Evolutionary conservation across 805 yeast species (phyloP).

Genomic region (Teunomyces funiuensis): DNA sequence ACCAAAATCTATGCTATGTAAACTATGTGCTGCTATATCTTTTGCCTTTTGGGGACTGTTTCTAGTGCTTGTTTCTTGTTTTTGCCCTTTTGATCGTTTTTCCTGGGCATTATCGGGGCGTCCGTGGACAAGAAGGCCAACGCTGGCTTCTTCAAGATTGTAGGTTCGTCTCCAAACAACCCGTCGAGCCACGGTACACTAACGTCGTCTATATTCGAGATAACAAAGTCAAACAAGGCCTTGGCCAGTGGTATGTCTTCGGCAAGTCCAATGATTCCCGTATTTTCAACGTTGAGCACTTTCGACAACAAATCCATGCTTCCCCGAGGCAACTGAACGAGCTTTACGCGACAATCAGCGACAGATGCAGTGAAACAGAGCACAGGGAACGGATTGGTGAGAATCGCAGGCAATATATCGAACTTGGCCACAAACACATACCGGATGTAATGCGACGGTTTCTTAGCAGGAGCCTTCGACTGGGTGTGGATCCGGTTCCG

Average conservation of each 20-base stretch:
- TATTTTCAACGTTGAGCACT: slow-evolving; percentile 26
- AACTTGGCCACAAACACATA: slow-evolving; percentile 60
- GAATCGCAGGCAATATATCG: slow-evolving; percentile 51
- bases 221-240: slow-evolving; percentile 27
- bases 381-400: slow-evolving; percentile 59
- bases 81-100: slow-evolving; percentile 22
- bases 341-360: slow-evolving; percentile 41
- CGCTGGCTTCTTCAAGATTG: slow-evolving; percentile 30
- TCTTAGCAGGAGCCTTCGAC: not conserved
- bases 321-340: slow-evolving; percentile 60
- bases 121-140: slow-evolving; percentile 46
- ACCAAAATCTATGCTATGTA: not conserved
- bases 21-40: not conserved
- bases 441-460: slow-evolving; percentile 18
- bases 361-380: slow-evolving; percentile 47
- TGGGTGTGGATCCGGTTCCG: slow-evolving; percentile 12
- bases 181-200: slow-evolving; percentile 47
- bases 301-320: slow-evolving; percentile 30
- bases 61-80: slow-evolving; percentile 7
- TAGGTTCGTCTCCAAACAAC: slow-evolving; percentile 17
- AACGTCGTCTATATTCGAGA: slow-evolving; percentile 34
- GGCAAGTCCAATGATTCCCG: slow-evolving; percentile 35
- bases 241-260: slow-evolving; percentile 26
- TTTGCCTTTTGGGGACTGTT: not conserved
- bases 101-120: slow-evolving; percentile 40